Evolutionary conservation across 2,329 filamentous ascomycete genomes (phyloP), one percentile per base, ranked within the genome.

Genomic region (Sporothrix phasma): DNA sequence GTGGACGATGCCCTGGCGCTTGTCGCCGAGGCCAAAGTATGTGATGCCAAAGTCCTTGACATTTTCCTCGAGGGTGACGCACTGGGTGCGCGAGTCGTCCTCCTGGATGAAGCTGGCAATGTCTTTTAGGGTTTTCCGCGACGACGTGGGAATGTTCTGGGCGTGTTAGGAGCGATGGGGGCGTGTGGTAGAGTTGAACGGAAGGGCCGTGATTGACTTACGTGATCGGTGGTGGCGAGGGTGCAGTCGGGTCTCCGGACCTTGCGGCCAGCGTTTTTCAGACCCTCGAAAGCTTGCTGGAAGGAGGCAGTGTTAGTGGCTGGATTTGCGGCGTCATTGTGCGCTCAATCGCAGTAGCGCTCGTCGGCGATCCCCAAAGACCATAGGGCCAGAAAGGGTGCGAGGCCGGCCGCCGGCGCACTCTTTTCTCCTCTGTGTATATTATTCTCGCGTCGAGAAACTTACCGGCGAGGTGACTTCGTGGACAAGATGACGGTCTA

Each of bases 1-100:
- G 78, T 99, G 94, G 65, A 97, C 94, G 71, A 99, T 99, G 69
- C 94, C 94, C 78, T 99, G 94, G 69, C 94, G 88, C 83, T 94
- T 95, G 78, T 97, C 93, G 70, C 88, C 90, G 68, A 99, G 87
- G 67, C 94, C 94, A 74, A 99, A 99, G 79, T 97, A 97, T 75
- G 92, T 97, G 73, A 99, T 83, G 72, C 90, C 92, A 74, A 97
- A 97, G 69, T 93, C 90, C 79, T 93, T 94, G 72, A 99, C 93
- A 72, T 99, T 99, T 71, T 97, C 88, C 80, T 99, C 94, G 67
- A 99, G 86, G 46, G 94, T 97, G 72, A 92, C 86, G 77, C 92
- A 97, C 83, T 99, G 94, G 69, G 90, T 84, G 72, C 92, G 86
- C 66, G 92, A 97, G 76, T 97, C 94, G 69, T 90, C 88, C 78